phyloP scores from a whole-genome alignment of 352 stramenopile species.

The Phytopythium chamaehyphon region DNA sequence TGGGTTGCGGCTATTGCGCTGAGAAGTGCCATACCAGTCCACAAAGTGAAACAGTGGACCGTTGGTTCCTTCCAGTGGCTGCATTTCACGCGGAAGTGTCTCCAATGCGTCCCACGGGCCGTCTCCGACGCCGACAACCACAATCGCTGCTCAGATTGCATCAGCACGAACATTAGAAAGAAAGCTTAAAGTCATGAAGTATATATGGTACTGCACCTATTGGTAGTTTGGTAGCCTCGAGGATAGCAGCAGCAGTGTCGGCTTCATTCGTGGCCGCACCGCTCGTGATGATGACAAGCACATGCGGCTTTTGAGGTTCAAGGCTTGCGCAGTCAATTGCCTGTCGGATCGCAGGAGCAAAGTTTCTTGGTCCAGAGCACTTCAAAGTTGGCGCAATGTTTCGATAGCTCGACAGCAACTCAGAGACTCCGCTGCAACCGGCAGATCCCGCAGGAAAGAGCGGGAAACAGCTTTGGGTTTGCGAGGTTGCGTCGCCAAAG shows the following conservation, averaged over 20 bases:
- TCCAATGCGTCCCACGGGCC: slow-evolving; percentile 81
- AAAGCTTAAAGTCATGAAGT: too few relatives aligned
- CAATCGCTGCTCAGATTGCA: slow-evolving; percentile 32
- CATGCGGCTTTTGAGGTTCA: slow-evolving; percentile 45
- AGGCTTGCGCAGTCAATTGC: slow-evolving; percentile 45
- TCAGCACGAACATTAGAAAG: too few relatives aligned
- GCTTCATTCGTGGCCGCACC: slow-evolving; percentile 68
- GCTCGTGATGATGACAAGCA: slow-evolving; percentile 80
- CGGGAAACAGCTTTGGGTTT: slow-evolving; percentile 40
- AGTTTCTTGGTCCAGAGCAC: slow-evolving; percentile 63
- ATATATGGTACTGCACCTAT: too few relatives aligned
- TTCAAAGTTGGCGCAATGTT: slow-evolving; percentile 54
- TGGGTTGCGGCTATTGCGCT: slow-evolving; percentile 26
- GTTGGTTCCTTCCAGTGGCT: slow-evolving; percentile 27
- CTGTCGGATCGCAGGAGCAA: slow-evolving; percentile 60
- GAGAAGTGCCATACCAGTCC: slow-evolving; percentile 72
- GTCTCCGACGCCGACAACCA: slow-evolving; percentile 81
- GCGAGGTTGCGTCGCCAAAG: slow-evolving; percentile 36
- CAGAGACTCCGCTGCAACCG: slow-evolving; percentile 41
- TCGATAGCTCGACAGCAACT: slow-evolving; percentile 65
- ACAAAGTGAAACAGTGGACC: slow-evolving; percentile 81
- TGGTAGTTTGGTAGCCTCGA: slow-evolving; percentile 64
- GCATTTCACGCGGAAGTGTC: slow-evolving; percentile 74
- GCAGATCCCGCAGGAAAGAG: slow-evolving; percentile 24
- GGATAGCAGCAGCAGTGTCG: slow-evolving; percentile 50